phyloP scores from a whole-genome alignment of 148 eudicot genomes.

The Simmondsia chinensis region DNA sequence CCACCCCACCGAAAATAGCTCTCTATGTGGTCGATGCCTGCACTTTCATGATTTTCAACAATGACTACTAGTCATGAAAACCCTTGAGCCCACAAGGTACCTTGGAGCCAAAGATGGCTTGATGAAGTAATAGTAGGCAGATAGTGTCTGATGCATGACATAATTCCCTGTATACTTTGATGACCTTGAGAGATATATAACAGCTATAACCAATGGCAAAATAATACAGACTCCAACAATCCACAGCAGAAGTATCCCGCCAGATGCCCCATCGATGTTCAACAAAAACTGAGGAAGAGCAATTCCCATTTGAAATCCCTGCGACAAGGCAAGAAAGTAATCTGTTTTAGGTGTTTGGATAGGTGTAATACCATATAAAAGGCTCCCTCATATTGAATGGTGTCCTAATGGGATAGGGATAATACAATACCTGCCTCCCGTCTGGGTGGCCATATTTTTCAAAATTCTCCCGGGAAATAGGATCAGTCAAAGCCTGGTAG shows the following conservation, averaged over 20 bases:
- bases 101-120: conserved; percentile 92
- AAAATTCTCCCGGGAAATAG: conserved; percentile 81
- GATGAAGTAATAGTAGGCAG: conserved; percentile 63
- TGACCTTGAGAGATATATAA: conserved; percentile 63
- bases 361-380: no score
- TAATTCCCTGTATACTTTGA: conserved; percentile 79
- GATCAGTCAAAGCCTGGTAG: conserved; percentile 93
- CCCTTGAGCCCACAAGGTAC: conserved; percentile 21
- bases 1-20: no score
- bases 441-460: conserved; percentile 99
- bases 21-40: no score
- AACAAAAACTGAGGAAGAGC: conserved; percentile 87
- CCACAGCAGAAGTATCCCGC: conserved; percentile 65
- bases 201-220: conserved; percentile 77
- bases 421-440: conserved; percentile 83
- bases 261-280: conserved; percentile 73
- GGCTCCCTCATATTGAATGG: no score
- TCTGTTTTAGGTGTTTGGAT: not conserved
- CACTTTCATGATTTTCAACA: no score
- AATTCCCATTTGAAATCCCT: conserved; percentile 98
- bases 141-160: conserved; percentile 75
- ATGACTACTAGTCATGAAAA: not conserved
- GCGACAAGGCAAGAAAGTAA: conserved; percentile 13
- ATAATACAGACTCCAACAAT: conserved; percentile 84
- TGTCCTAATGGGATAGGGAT: no score